phyloP scores from a whole-genome alignment of 176 grass and related monocot genomes.

The Rhynchospora pubera region DNA sequence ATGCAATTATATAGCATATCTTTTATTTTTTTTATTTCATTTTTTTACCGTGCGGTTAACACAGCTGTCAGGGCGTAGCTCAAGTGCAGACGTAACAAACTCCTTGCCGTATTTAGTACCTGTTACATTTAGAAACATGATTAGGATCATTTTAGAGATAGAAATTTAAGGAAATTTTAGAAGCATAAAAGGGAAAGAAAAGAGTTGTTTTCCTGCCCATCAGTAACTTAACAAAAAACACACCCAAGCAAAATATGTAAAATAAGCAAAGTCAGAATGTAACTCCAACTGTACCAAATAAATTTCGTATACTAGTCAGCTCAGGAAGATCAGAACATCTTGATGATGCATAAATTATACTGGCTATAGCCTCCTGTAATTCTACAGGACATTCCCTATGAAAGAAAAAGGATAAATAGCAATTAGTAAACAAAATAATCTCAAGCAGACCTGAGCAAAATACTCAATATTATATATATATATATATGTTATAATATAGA shows the following conservation, averaged over 20 bases:
- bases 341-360: slow-evolving; percentile 92
- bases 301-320: slow-evolving; percentile 65
- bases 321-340: slow-evolving; percentile 99
- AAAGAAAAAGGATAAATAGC: slow-evolving; percentile 21
- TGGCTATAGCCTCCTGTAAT: slow-evolving; percentile 74
- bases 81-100: slow-evolving; percentile 67
- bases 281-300: slow-evolving; percentile 39
- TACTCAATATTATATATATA: too few relatives aligned
- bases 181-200: neutral
- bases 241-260: neutral
- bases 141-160: neutral
- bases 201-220: neutral
- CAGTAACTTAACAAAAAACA: neutral
- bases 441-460: neutral
- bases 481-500: too few relatives aligned
- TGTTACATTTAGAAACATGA: slow-evolving; percentile 41
- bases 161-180: neutral
- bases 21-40: neutral
- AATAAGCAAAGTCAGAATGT: neutral
- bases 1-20: slow-evolving; percentile 4
- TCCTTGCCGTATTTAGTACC: slow-evolving; percentile 93
- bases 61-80: slow-evolving; percentile 73
- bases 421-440: neutral
- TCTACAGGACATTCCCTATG: slow-evolving; percentile 87
- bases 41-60: slow-evolving; percentile 89